Evolutionary conservation across 192 early-diverging fungal species (phyloP), one percentile per base, ranked within the genome.

Genomic region (Gonapodya prolifera): DNA sequence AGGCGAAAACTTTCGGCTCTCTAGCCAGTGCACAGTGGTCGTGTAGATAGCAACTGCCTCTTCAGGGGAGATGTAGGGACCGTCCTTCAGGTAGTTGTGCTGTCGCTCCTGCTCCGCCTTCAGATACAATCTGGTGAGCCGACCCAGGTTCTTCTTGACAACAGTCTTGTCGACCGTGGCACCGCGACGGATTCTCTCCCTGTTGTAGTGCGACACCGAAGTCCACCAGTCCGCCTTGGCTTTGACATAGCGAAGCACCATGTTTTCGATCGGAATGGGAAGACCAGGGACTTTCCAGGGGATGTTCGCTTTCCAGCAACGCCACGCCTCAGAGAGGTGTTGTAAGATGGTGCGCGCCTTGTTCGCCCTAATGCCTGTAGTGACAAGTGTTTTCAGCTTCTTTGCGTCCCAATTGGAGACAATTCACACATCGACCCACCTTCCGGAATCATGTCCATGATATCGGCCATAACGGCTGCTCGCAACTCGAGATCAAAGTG

Each of bases 201-300:
- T 92, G 86, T 97, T 99, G 84, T 98, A 99, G 86, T 99, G 96
- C 16, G 96, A 91, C 30, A 97, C 95, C 30, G 92, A 94, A 0
- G 95, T 98, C 98, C 98, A 99, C 98, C 98, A 99, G 85, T 99
- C 98, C n/a, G 98, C 96, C 86, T 99, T 99, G 75, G 95, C 91
- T 85, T 98, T 98, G 77, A 99, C 96, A 84, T 99, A 99, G 61
- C 96, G 92, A 80, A 98, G 83, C 81, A 99, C 97, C 94, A 99
- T 97, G 86, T 97, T 98, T 81, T 98, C 96, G 77, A 99, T 93
- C 1, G 98, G 93, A 34, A 89, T 91, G n/a, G 98, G 96, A 87
- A 99, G 89, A 35, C 96, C 96, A 70, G 96, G 95, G 23, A 99
- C 96, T 81, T 97, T 96, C 98, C 98, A 99, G 34, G 98, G 96